Conservation (phyloP, 257 asterid genomes). For the Solanum etuberosum region DNA sequence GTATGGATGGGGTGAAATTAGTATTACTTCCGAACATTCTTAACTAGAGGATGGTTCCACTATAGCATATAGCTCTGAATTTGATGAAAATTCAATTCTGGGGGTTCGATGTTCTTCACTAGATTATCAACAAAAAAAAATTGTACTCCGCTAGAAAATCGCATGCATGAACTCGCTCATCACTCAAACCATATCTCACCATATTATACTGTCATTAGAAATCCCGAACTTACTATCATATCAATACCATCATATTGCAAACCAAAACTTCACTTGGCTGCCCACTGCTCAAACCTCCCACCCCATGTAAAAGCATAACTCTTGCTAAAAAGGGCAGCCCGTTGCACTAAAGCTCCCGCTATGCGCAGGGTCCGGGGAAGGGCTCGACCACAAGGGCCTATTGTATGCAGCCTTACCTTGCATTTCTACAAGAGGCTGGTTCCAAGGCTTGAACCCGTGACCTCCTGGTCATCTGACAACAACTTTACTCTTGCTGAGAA, state of each 20-base stretch:
- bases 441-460: neutral
- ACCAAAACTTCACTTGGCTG: neutral
- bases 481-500: neutral
- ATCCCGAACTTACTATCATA: neutral
- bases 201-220: neutral
- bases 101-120: neutral
- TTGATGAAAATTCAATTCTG: neutral
- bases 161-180: neutral
- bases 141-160: neutral
- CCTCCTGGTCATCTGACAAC: neutral
- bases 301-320: neutral
- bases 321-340: neutral
- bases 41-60: neutral
- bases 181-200: neutral
- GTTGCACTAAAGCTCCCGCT: neutral
- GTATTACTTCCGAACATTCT: neutral
- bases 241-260: neutral
- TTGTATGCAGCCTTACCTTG: neutral
- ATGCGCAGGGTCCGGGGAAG: neutral
- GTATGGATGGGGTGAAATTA: neutral
- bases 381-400: neutral
- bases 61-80: neutral
- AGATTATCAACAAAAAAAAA: neutral
- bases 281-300: neutral
- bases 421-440: neutral